These are phyloP conservation scores for Erodium texanum DNA, from an alignment of 441 rosid species.

Conservation along the genomic window DNA sequence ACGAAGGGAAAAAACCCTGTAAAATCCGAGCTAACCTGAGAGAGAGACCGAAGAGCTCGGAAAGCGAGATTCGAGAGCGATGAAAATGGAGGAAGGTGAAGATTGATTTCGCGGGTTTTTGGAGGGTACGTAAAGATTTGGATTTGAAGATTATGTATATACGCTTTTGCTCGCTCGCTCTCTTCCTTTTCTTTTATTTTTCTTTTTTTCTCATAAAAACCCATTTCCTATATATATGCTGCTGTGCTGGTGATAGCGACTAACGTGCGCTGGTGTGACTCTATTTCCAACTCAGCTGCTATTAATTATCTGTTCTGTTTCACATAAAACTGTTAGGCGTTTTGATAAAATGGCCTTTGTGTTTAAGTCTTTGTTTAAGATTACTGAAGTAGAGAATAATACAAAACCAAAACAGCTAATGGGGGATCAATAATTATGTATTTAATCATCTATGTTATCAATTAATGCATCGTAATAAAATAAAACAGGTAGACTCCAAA, in stretches of 20 bases:
- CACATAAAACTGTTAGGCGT: too few species aligned
- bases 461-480: too few species aligned
- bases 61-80: constrained; percentile 9
- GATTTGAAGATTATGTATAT: constrained; percentile 6
- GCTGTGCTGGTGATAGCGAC: constrained; percentile 6
- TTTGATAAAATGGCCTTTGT: too few species aligned
- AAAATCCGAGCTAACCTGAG: constrained; percentile 12
- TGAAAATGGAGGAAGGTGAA: neutral
- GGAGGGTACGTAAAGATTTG: neutral
- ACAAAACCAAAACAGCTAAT: too few species aligned
- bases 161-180: neutral
- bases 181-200: neutral
- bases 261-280: constrained; percentile 5
- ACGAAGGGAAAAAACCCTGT: neutral
- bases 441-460: too few species aligned
- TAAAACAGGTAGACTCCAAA: too few species aligned
- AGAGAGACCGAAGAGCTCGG: constrained; percentile 8
- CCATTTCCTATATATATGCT: neutral
- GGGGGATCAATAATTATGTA: too few species aligned
- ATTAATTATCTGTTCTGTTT: too few species aligned
- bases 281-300: neutral
- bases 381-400: too few species aligned
- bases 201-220: neutral
- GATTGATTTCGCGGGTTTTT: constrained; percentile 17
- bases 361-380: too few species aligned